These are phyloP conservation scores for Camellia lanceoleosa DNA, from an alignment of 148 eudicot genomes.

Conservation along the genomic window DNA sequence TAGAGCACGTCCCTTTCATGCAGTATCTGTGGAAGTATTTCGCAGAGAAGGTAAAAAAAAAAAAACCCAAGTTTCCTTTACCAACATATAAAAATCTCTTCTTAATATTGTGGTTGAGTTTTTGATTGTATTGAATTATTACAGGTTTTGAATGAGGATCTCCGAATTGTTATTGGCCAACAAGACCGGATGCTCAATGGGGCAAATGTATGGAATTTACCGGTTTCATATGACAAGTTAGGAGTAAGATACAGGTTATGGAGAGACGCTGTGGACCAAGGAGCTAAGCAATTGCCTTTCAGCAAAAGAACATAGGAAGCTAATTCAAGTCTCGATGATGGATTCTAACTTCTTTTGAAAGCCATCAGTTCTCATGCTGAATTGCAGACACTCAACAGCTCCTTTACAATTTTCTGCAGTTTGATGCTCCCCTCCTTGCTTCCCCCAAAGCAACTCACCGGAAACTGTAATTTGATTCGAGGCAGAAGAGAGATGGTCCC, in stretches of 20 bases:
- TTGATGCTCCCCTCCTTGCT: neutral
- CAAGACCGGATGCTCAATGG: slow-evolving; percentile 91
- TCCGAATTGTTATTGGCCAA: slow-evolving; percentile 84
- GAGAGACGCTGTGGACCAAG: slow-evolving; percentile 80
- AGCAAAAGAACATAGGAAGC: slow-evolving; percentile 24
- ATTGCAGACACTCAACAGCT: slow-evolving; percentile 8
- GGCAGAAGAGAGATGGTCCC: slow-evolving; percentile 9
- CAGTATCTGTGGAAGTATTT: slow-evolving; percentile 79
- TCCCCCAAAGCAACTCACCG: neutral
- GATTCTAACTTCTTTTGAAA: neutral
- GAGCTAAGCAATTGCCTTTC: slow-evolving; percentile 57
- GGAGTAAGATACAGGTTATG: slow-evolving; percentile 92
- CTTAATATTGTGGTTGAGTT: neutral
- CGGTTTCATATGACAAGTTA: slow-evolving; percentile 84
- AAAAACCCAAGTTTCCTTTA: too few relatives aligned
- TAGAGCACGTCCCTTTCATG: slow-evolving; percentile 85
- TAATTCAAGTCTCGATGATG: neutral
- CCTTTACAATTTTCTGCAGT: neutral
- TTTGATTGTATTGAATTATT: neutral
- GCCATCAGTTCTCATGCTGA: neutral
- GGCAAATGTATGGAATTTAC: slow-evolving; percentile 85
- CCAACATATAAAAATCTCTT: slow-evolving; percentile 7
- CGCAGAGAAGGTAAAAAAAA: slow-evolving; percentile 63
- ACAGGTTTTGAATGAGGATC: slow-evolving; percentile 88
- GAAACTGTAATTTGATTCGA: slow-evolving; percentile 16